Conservation (phyloP, 805 yeast species). For the Saturnispora sekii region DNA sequence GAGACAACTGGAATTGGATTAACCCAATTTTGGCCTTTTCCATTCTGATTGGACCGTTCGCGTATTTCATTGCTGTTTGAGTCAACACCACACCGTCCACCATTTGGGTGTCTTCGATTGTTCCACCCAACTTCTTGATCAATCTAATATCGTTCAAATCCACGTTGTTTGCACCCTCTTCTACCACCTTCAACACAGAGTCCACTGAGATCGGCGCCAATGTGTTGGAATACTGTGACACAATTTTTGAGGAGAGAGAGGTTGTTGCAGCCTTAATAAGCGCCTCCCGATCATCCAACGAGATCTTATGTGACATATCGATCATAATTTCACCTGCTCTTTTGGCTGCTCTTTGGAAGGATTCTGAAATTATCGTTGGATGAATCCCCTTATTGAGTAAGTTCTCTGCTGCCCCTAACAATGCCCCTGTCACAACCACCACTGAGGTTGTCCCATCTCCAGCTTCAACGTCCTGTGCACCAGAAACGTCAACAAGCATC, state of each 20-base stretch:
- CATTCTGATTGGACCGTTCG: conserved; percentile 91
- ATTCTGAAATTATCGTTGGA: conserved; percentile 90
- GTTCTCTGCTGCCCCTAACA: conserved; percentile 91
- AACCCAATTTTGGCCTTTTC: conserved; percentile 90
- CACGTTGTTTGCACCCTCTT: conserved; percentile 45
- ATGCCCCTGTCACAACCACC: conserved; percentile 89
- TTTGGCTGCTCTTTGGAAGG: conserved; percentile 81
- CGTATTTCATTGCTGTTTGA: conserved; percentile 78
- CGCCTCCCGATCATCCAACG: conserved; percentile 72
- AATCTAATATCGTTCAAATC: conserved; percentile 84
- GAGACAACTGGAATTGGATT: conserved; percentile 89
- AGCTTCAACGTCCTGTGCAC: conserved; percentile 98
- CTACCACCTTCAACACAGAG: conserved; percentile 65
- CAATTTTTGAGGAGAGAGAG: conserved; percentile 89
- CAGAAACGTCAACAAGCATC: conserved; percentile 92
- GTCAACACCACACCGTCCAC: conserved; percentile 91
- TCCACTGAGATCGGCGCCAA: conserved; percentile 94
- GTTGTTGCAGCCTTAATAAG: conserved; percentile 89
- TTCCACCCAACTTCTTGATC: conserved; percentile 92
- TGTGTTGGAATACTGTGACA: conserved; percentile 78
- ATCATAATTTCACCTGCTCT: conserved; percentile 73
- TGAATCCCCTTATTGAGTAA: conserved; percentile 85
- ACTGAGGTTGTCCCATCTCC: conserved; percentile 99
- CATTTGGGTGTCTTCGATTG: conserved; percentile 91
- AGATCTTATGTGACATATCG: conserved; percentile 76